Evolutionary conservation across 106 monocot genomes (phyloP).

Genomic region (Acorus calamus): DNA sequence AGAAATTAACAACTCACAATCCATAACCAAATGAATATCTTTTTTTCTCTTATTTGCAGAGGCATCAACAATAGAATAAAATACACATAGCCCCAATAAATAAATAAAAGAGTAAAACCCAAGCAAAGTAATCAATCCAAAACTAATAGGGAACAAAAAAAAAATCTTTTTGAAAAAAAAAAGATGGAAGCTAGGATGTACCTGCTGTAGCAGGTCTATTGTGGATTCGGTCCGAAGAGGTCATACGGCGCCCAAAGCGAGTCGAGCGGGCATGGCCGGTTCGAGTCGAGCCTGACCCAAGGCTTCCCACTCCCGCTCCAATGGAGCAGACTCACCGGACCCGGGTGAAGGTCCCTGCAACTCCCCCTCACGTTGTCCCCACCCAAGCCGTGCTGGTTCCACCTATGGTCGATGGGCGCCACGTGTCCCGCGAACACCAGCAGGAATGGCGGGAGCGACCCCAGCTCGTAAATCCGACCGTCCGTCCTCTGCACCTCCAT

Average conservation of each 20-base stretch:
- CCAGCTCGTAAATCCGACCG: constrained; percentile 91
- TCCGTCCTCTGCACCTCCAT: constrained; percentile 81
- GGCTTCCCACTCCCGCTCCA: constrained; percentile 98
- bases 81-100: constrained; percentile 4
- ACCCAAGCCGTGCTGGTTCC: constrained; percentile 96
- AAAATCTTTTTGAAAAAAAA: neutral
- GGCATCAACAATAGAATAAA: constrained; percentile 3
- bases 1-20: too few relatives aligned
- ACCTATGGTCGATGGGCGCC: constrained; percentile 87
- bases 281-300: constrained; percentile 69
- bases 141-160: neutral
- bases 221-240: constrained; percentile 38
- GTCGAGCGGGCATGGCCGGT: constrained; percentile 80
- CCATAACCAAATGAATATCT: neutral
- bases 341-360: constrained; percentile 84
- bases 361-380: constrained; percentile 91
- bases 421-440: constrained; percentile 89
- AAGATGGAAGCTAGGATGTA: neutral
- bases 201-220: neutral
- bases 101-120: neutral
- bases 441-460: constrained; percentile 86
- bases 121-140: neutral
- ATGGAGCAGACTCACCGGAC: constrained; percentile 91
- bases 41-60: constrained; percentile 8
- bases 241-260: constrained; percentile 83